Conservation (phyloP, 139 green algal species). For the Asterochloris sp. region DNA sequence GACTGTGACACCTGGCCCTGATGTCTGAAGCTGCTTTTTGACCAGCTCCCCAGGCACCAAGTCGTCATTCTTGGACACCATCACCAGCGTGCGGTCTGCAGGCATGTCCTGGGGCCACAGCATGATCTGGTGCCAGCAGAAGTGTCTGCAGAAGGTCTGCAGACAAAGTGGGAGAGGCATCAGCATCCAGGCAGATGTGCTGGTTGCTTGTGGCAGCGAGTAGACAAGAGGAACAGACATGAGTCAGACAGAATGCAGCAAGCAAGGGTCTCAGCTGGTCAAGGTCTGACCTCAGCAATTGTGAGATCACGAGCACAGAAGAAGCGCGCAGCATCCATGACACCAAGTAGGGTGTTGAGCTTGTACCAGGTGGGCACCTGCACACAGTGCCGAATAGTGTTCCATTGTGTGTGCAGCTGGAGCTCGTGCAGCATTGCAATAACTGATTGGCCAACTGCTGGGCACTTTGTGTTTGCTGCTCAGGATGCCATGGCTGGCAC, state of each 20-base stretch:
- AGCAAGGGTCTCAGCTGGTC: not conserved
- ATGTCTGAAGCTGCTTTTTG: slow-evolving; percentile 26
- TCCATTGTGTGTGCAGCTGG: too few relatives aligned
- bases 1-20: not conserved
- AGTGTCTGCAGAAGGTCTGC: slow-evolving; percentile 57
- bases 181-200: not conserved
- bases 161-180: too few relatives aligned
- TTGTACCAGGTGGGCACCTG: not conserved
- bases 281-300: slow-evolving; percentile 32
- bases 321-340: slow-evolving; percentile 34
- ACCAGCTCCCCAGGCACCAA: slow-evolving; percentile 43
- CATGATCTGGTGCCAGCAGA: slow-evolving; percentile 45
- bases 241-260: not conserved
- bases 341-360: not conserved
- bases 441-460: too few relatives aligned
- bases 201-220: too few relatives aligned
- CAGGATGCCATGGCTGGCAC: too few relatives aligned
- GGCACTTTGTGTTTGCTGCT: too few relatives aligned
- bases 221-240: not conserved
- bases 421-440: too few relatives aligned
- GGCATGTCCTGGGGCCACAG: slow-evolving; percentile 58
- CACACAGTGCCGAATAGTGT: not conserved
- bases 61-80: slow-evolving; percentile 39
- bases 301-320: slow-evolving; percentile 42
- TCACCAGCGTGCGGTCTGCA: slow-evolving; percentile 15